Evolutionary conservation across 2,329 filamentous ascomycete genomes (phyloP), one percentile per base, ranked within the genome.

Genomic region (Sporothrix schenckii): DNA sequence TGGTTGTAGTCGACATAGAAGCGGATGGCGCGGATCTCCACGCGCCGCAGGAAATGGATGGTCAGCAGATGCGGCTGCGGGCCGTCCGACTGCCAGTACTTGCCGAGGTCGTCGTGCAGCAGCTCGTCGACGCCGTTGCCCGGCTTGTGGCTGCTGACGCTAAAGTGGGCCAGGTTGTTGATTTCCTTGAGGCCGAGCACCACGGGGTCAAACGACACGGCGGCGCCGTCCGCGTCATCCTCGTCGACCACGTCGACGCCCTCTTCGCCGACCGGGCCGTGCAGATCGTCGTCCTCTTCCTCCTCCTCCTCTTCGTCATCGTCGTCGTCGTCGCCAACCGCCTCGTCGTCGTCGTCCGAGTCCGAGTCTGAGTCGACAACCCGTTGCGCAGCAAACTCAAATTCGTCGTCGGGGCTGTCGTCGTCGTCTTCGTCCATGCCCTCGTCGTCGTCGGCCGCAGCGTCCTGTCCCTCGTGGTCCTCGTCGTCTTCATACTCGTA

Each of bases 1-100:
- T 92, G 88, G 73, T 91, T 89, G 79, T 97, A 97, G 81, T 99
- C 94, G 58, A 99, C 89, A 75, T 91, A 94, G 75, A 95, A 88
- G n/a, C 92, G 86, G 67, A 95, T 89, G 39, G 89, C 88, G 5
- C 90, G 88, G 72, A 95, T 93, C 71, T 89, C 89, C 56, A 94
- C 92, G 9, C 92, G 87, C 75, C 93, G 93, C 80, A 93, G 89
- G 79, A 95, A 95, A 80, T 95, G 92, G 53, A 95, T 91, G 72
- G 92, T 80, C 63, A 95, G 85, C 73, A 89, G 87, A 77, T 95
- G 92, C 4, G 92, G 92, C 77, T 95, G 92, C 0, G 92, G 92
- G 1, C 92, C 92, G 77, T 95, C 92, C 2, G 92, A 94, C 89
- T 95, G 92, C 92, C 92, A 95, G 80, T 91, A 95, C 67, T 88